Evolutionary conservation across 768 basidiomycete genomes (phyloP).

Genomic region (Lyophyllum semitale): DNA sequence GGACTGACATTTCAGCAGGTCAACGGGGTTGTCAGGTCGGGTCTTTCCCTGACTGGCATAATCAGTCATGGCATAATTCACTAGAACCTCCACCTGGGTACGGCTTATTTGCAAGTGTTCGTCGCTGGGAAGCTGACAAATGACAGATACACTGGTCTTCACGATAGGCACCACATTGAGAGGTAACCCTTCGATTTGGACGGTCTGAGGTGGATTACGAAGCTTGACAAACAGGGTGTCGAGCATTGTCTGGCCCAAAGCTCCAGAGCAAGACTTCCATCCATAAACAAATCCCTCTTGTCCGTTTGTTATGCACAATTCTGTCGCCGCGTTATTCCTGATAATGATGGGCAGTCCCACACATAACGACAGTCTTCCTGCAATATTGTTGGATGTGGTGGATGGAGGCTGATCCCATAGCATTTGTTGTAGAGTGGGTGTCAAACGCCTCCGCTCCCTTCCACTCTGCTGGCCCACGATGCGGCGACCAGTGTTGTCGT

Average conservation of each 20-base stretch:
- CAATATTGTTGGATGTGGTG: neutral
- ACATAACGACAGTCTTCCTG: constrained; percentile 30
- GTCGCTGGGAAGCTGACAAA: neutral
- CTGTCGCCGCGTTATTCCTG: neutral
- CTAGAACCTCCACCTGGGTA: constrained; percentile 1
- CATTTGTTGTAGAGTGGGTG: too few species aligned
- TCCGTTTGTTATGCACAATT: neutral
- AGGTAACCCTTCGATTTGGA: neutral
- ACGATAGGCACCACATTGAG: neutral
- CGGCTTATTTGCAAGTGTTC: neutral
- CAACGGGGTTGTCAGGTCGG: neutral
- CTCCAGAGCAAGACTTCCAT: neutral
- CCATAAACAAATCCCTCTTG: neutral
- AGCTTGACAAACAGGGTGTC: constrained; percentile 7
- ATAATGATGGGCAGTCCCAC: constrained; percentile 35
- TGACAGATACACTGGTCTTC: neutral
- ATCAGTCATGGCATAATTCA: constrained; percentile 28
- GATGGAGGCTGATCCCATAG: neutral
- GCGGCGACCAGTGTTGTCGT: neutral
- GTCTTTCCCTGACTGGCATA: constrained; percentile 8
- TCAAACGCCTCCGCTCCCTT: too few species aligned
- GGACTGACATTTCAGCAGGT: constrained; percentile 8
- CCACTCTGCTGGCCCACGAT: too few species aligned
- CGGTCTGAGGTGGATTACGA: neutral
- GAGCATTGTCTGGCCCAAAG: neutral